phyloP scores from a whole-genome alignment of 192 early-diverging fungal genomes.

The Gryganskiella cystojenkinii region DNA sequence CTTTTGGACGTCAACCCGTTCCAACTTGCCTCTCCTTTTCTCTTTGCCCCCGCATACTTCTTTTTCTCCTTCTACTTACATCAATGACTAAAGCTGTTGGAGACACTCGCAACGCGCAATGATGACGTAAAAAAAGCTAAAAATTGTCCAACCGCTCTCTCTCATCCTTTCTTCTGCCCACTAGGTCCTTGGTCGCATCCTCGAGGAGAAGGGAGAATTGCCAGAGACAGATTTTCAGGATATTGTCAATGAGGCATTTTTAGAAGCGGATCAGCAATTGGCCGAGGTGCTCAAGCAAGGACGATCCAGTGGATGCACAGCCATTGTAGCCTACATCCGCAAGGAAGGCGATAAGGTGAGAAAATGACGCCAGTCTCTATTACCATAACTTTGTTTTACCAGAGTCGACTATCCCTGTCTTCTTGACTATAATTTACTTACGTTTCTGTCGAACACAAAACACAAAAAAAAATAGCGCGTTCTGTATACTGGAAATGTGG shows the following conservation, averaged over 20 bases:
- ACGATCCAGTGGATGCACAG: constrained; percentile 92
- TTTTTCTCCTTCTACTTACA: neutral
- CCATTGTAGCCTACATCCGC: constrained; percentile 81
- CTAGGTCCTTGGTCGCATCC: constrained; percentile 70
- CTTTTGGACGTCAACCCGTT: no score
- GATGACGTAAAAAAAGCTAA: neutral
- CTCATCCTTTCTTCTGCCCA: neutral
- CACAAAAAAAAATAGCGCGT: constrained; percentile 69
- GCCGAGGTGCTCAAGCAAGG: constrained; percentile 73
- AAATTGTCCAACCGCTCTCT: neutral
- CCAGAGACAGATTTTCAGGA: constrained; percentile 75
- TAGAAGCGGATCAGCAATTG: constrained; percentile 84
- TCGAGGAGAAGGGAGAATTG: constrained; percentile 66
- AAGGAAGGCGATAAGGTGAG: constrained; percentile 50
- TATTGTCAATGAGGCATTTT: constrained; percentile 84
- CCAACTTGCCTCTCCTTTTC: no score
- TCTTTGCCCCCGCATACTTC: no score
- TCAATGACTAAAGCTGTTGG: no score
- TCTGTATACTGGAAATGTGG: constrained; percentile 96
- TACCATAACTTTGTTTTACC: no score
- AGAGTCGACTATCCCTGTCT: no score
- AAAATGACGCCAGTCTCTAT: no score
- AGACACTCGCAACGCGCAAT: no score
- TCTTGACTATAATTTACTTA: no score
- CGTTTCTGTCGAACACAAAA: no score